These are phyloP conservation scores for Botrytis byssoidea DNA, from an alignment of 2,329 filamentous ascomycete genomes.

Conservation along the genomic window DNA sequence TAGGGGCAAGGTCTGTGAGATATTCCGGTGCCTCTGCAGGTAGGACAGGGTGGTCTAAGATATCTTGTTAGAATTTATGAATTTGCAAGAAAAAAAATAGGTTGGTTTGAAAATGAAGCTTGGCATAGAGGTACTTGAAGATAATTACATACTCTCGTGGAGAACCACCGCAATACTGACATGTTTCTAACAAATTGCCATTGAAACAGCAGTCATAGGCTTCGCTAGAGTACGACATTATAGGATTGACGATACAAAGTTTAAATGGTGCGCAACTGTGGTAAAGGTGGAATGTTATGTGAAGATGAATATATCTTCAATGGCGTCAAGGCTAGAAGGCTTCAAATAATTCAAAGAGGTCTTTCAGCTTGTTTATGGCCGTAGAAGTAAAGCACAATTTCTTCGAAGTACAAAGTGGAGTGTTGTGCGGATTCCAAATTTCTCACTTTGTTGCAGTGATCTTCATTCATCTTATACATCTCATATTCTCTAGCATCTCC, in stretches of 20 bases:
- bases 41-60: not conserved
- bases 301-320: not conserved
- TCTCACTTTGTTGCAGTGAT: not conserved
- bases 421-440: not conserved
- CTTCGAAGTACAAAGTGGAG: constrained; percentile 3
- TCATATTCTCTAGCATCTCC: not conserved
- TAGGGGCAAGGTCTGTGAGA: not conserved
- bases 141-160: not conserved
- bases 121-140: not conserved
- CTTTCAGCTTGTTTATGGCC: not conserved
- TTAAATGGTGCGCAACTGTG: not conserved
- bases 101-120: too few species aligned
- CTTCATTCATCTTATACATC: constrained; percentile 8
- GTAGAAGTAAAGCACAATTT: not conserved
- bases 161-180: not conserved
- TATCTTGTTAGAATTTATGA: not conserved
- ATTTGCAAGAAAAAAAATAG: not conserved
- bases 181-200: not conserved
- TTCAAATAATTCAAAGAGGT: not conserved
- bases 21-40: not conserved
- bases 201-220: not conserved
- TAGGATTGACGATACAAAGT: not conserved
- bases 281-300: not conserved
- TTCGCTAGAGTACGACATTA: not conserved
- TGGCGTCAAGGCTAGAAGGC: not conserved